Conservation (phyloP, 2,329 filamentous ascomycete genomes). For the Trichoderma afroharzianum region DNA sequence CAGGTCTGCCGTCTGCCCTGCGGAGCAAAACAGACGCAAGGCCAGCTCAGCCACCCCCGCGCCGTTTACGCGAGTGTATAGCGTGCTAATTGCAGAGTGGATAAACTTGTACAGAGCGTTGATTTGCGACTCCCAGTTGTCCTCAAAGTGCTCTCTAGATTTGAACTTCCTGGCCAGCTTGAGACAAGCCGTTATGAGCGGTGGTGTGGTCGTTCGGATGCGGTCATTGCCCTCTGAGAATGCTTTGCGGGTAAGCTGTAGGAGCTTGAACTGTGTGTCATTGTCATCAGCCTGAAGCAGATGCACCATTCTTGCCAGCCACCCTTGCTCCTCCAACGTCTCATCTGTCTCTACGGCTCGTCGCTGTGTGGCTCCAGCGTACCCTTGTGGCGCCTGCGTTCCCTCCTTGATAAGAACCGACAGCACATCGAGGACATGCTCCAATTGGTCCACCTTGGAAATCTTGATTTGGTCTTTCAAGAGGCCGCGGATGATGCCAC, state of each 20-base stretch:
- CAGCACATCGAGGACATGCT: slow-evolving; percentile 83
- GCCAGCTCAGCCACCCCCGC: slow-evolving; percentile 80
- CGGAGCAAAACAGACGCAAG: slow-evolving; percentile 83
- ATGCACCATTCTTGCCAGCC: slow-evolving; percentile 90
- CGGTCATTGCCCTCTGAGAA: slow-evolving; percentile 91
- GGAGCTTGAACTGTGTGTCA: slow-evolving; percentile 88
- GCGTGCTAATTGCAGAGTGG: slow-evolving; percentile 78
- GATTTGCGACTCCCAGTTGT: slow-evolving; percentile 60
- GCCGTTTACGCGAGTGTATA: slow-evolving; percentile 80
- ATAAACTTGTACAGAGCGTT: slow-evolving; percentile 93
- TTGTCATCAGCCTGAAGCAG: slow-evolving; percentile 80
- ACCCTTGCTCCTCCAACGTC: slow-evolving; percentile 96
- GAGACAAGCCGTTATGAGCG: slow-evolving; percentile 83
- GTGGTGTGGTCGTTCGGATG: slow-evolving; percentile 91
- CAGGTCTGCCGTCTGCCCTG: slow-evolving; percentile 89
- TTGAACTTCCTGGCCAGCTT: slow-evolving; percentile 89
- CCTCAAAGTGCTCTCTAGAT: slow-evolving; percentile 75
- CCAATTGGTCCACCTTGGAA: slow-evolving; percentile 71
- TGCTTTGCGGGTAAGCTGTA: slow-evolving; percentile 82
- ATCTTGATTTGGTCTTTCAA: slow-evolving; percentile 79
- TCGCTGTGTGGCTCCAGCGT: slow-evolving; percentile 75
- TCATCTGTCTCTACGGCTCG: slow-evolving; percentile 85
- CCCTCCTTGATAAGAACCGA: slow-evolving; percentile 93
- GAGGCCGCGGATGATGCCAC: slow-evolving; percentile 79
- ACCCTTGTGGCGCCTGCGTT: slow-evolving; percentile 76